phyloP scores from a whole-genome alignment of 179 eudicot genomes.

The Beta lomatogona region DNA sequence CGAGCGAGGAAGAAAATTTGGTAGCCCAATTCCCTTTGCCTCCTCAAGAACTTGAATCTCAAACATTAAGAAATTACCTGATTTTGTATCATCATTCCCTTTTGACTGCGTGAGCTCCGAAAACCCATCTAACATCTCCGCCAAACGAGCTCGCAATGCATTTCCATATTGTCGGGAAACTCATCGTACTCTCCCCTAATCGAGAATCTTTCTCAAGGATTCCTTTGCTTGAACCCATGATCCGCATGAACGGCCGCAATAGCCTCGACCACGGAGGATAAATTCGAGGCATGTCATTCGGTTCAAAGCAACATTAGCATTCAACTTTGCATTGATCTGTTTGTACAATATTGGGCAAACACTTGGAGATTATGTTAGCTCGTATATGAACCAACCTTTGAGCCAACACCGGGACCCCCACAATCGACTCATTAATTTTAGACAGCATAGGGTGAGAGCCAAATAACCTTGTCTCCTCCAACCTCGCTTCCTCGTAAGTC shows the following conservation, averaged over 20 bases:
- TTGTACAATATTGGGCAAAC: constrained; percentile 49
- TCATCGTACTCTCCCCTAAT: constrained; percentile 56
- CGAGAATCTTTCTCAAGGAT: constrained; percentile 40
- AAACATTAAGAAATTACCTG: constrained; percentile 36
- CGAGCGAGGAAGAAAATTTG: constrained; percentile 50
- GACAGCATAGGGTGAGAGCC: constrained; percentile 39
- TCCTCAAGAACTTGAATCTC: constrained; percentile 45
- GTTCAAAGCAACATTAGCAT: constrained; percentile 26
- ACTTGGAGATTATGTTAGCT: constrained; percentile 41
- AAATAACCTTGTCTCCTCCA: constrained; percentile 43
- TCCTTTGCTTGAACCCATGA: constrained; percentile 48
- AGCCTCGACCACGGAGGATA: constrained; percentile 38
- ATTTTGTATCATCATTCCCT: background rate
- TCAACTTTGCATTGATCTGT: constrained; percentile 50
- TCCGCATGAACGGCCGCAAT: constrained; percentile 44
- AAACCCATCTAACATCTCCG: constrained; percentile 38
- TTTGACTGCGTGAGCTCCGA: constrained; percentile 28
- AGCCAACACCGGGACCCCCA: constrained; percentile 48
- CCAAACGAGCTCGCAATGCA: constrained; percentile 51
- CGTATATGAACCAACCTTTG: constrained; percentile 50
- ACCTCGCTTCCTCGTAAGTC: constrained; percentile 48
- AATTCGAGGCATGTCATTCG: constrained; percentile 39
- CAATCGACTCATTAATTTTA: constrained; percentile 40
- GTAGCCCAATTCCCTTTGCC: constrained; percentile 40
- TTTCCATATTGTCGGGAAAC: constrained; percentile 34